phyloP scores from a whole-genome alignment of 495 filamentous ascomycete genomes.

The Aspergillus nanangensis region DNA sequence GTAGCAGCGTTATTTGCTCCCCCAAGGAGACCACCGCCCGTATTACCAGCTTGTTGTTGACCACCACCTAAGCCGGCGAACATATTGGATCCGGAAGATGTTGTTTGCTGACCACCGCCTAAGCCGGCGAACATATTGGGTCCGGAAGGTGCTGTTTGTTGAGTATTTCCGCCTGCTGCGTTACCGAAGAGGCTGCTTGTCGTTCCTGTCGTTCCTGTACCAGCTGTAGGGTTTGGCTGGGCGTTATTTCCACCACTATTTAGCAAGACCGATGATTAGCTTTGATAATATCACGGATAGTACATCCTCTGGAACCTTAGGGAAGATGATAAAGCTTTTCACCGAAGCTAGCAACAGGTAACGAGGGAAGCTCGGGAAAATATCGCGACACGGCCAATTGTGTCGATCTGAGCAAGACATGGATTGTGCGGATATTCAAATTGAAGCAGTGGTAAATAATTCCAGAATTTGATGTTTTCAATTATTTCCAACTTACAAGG shows the following conservation, averaged over 20 bases:
- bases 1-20: slow-evolving; percentile 34
- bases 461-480: too few species aligned
- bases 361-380: too few species aligned
- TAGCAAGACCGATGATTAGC: slow-evolving; percentile 2
- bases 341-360: too few species aligned
- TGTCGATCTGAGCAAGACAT: too few species aligned
- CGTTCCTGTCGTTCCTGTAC: slow-evolving; percentile 23
- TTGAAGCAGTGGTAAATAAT: too few species aligned
- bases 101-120: slow-evolving; percentile 28
- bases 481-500: too few species aligned
- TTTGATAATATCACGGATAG: too few species aligned
- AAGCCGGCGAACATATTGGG: slow-evolving; percentile 38
- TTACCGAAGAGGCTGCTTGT: slow-evolving; percentile 38
- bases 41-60: slow-evolving; percentile 20
- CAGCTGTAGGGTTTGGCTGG: slow-evolving; percentile 22
- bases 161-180: slow-evolving; percentile 20
- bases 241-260: slow-evolving; percentile 23
- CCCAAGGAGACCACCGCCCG: slow-evolving; percentile 49
- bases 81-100: slow-evolving; percentile 38
- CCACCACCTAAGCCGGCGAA: slow-evolving; percentile 30
- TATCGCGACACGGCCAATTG: too few species aligned
- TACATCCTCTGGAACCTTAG: too few species aligned
- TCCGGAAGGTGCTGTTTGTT: slow-evolving; percentile 29
- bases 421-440: too few species aligned
- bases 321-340: too few species aligned